Percentiles rank a stretch among this genome's conserved stretches.
Evolutionary conservation across 2,329 filamentous ascomycete genomes (phyloP).

Genomic region (Fusarium clavum): DNA sequence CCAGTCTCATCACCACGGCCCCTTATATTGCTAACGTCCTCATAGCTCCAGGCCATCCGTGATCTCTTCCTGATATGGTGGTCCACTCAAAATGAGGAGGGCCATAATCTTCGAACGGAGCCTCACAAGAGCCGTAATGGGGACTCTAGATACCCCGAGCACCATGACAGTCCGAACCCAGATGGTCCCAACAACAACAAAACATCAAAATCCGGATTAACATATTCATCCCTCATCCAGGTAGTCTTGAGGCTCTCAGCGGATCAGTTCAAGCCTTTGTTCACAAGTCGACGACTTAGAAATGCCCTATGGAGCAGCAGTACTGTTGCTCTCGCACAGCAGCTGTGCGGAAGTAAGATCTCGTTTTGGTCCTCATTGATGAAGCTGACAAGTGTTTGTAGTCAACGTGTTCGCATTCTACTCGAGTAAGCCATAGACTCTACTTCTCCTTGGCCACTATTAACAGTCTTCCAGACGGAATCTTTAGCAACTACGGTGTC

Average conservation of each 20-base stretch:
- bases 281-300: constrained; percentile 17
- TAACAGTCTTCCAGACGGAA: constrained; percentile 18
- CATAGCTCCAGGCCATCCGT: constrained; percentile 52
- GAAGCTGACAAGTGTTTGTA: not conserved
- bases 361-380: accelerated
- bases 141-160: not conserved
- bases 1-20: accelerated
- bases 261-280: constrained; percentile 31
- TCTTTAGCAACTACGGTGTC: constrained; percentile 35
- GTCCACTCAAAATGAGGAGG: constrained; percentile 9
- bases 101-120: not conserved
- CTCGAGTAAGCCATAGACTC: constrained; percentile 47
- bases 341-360: constrained; percentile 45
- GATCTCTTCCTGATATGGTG: constrained; percentile 53
- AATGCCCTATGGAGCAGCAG: constrained; percentile 45
- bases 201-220: constrained; percentile 11
- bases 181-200: too few relatives aligned
- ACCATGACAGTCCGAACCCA: not conserved
- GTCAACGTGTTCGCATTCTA: constrained; percentile 57
- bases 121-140: not conserved
- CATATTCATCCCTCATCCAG: constrained; percentile 27
- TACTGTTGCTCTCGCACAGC: constrained; percentile 45
- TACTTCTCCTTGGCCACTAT: not conserved
- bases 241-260: constrained; percentile 24
- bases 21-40: not conserved